Conservation (phyloP, 2,329 filamentous ascomycete species). For the Sporothrix pseudoabietina region DNA sequence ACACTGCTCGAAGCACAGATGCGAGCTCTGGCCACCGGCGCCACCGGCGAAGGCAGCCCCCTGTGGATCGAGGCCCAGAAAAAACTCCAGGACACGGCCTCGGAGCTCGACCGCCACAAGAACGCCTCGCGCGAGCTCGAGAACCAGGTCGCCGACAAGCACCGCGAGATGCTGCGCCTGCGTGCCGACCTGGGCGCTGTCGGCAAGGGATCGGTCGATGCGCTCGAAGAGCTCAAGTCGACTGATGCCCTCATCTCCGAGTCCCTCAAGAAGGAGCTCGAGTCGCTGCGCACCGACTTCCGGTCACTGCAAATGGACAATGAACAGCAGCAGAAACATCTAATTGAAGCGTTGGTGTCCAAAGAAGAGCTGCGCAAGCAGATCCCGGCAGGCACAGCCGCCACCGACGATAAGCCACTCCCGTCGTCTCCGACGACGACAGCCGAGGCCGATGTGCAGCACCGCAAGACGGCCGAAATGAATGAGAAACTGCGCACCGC, state of each 20-base stretch:
- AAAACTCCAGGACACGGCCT: conserved; percentile 48
- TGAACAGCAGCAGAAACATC: conserved; percentile 61
- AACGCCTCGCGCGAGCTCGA: conserved; percentile 51
- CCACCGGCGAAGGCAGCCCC: conserved; percentile 52
- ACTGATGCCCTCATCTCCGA: conserved; percentile 61
- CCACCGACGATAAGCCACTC: background rate
- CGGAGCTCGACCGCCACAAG: conserved; percentile 53
- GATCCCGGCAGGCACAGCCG: conserved; percentile 44
- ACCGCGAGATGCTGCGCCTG: conserved; percentile 57
- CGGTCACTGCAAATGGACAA: conserved; percentile 54
- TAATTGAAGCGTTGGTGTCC: conserved; percentile 60
- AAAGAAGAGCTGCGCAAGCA: conserved; percentile 63
- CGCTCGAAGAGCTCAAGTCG: conserved; percentile 60
- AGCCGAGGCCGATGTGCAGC: conserved; percentile 40
- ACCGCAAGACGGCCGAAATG: conserved; percentile 53
- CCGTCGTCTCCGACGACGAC: background rate
- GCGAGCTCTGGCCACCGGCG: conserved; percentile 54
- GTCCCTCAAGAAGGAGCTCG: conserved; percentile 61
- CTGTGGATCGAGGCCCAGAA: conserved; percentile 56
- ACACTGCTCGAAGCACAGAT: conserved; percentile 61
- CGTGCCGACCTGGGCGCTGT: conserved; percentile 58
- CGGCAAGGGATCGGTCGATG: conserved; percentile 56
- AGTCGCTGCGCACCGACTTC: conserved; percentile 56
- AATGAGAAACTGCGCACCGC: conserved; percentile 60
- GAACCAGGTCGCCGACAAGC: conserved; percentile 54